Percentiles rank a stretch among this genome's conserved stretches.
Evolutionary conservation across 1,284 basidiomycete genomes (phyloP).

Genomic region (Ceratobasidium sp.): DNA sequence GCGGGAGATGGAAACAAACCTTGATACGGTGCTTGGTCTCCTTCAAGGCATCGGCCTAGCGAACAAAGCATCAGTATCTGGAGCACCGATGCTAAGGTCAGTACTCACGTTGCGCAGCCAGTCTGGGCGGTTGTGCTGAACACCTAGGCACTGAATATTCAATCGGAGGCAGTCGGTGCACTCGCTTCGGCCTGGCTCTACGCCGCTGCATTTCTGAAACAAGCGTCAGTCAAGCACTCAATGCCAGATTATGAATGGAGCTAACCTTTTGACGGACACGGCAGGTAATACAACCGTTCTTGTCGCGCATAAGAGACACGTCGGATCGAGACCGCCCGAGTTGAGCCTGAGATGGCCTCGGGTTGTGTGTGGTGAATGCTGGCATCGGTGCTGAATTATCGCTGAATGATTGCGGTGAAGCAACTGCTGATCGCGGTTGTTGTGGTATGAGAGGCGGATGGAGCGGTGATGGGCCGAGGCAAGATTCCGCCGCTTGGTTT

Average conservation of each 20-base stretch:
- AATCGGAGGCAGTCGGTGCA: slow-evolving; percentile 30
- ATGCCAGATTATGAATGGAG: neutral
- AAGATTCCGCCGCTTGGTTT: neutral
- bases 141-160: slow-evolving; percentile 34
- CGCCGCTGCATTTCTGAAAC: slow-evolving; percentile 28
- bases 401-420: neutral
- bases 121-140: slow-evolving; percentile 32
- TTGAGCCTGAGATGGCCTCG: neutral
- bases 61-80: neutral
- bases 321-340: slow-evolving; percentile 25
- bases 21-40: slow-evolving; percentile 37
- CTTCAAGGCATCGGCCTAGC: slow-evolving; percentile 26
- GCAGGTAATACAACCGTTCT: slow-evolving; percentile 36
- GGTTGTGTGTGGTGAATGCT: slow-evolving; percentile 6
- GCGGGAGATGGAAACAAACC: neutral
- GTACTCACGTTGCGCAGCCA: slow-evolving; percentile 32
- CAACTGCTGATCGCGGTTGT: slow-evolving; percentile 5
- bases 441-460: neutral
- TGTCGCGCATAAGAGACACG: slow-evolving; percentile 25
- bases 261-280: slow-evolving; percentile 34
- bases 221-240: neutral
- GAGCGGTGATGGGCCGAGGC: slow-evolving; percentile 16
- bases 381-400: slow-evolving; percentile 19
- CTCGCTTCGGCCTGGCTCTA: neutral
- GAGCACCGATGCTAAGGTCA: neutral